A percentile compares a stretch with the other conserved stretches of the same genome.
phyloP scores from a whole-genome alignment of 2,329 filamentous ascomycete species.

The Cryphonectria parasitica region DNA sequence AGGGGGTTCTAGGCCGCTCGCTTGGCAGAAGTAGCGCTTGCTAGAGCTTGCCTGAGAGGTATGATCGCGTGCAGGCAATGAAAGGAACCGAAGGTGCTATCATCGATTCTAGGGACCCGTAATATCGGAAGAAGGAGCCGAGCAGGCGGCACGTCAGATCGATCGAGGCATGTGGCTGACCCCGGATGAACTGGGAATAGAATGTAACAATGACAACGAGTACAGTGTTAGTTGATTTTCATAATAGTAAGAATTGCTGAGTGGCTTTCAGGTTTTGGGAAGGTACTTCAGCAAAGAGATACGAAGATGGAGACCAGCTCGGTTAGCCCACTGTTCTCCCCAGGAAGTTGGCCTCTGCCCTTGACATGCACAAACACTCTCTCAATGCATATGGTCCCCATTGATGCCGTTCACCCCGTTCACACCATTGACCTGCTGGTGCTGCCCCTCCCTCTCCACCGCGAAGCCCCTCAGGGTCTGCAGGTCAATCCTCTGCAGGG shows the following conservation, averaged over 20 bases:
- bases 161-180: background rate
- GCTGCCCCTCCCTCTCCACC: constrained; percentile 45
- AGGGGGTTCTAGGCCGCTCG: background rate
- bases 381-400: background rate
- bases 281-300: background rate
- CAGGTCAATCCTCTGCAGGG: constrained; percentile 50
- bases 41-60: background rate
- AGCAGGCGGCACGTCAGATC: background rate
- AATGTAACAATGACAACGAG: background rate
- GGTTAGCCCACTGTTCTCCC: background rate
- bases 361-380: background rate
- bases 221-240: no score
- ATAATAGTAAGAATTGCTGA: no score
- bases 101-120: no score
- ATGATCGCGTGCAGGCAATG: background rate
- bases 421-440: constrained; percentile 83
- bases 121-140: no score
- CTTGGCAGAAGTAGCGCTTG: background rate
- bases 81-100: background rate
- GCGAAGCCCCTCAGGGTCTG: constrained; percentile 55
- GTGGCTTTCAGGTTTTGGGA: background rate
- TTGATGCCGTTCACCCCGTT: constrained; percentile 44
- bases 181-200: background rate
- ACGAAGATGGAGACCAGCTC: background rate
- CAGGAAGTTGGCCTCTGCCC: background rate